Base-by-base conservation (phyloP, 2,329 filamentous ascomycete species). In the Cryphonectria parasitica region DNA sequence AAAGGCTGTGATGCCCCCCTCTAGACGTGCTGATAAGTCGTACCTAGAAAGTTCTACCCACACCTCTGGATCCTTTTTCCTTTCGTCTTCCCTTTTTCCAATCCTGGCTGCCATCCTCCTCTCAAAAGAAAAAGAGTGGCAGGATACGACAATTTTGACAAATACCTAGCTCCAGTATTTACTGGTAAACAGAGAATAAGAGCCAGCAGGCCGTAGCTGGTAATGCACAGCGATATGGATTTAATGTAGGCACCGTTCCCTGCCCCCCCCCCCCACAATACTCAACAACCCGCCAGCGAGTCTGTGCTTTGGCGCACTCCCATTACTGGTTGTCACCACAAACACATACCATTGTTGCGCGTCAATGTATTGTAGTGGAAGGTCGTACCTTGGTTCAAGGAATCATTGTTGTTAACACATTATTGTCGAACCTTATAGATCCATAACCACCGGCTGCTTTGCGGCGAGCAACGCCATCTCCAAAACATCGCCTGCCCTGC, bases 381-480 rank as follows among this genome's bases (percentile, higher is more conserved):
- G 19, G 45, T 41, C 7, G n/a, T 22, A 45, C 25, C 4, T 39
- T 45, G 17, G n/a, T 19, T n/a, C 56, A 22, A 43, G 43, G n/a
- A 10, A 1, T 13, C 41, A 31, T 25, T 25, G 28, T 22, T 66
- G n/a, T 69, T 68, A 17, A 66, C 60, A 2, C 39, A 13, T 11
- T 7, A 25, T 25, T 22, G 15, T n/a, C 28, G 7, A 7, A 34
- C 7, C 34, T 34, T 22, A n/a, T 75, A 82, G 80, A 74, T 78
- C 80, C 66, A 80, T 82, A 54, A 78, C 77, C 60, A 79, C 78
- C 65, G 79, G 78, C 70, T 84, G 82, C 74, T 79, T 77, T 69
- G 77, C 77, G 15, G 77, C 80, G 10, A 77, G 78, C 73, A 78
- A 75, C 63, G 78, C 78, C 70, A 79, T 83, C 60, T 74, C 77